These are phyloP conservation scores for Malania oleifera DNA, from an alignment of 164 flowering plant genomes.

Conservation along the genomic window DNA sequence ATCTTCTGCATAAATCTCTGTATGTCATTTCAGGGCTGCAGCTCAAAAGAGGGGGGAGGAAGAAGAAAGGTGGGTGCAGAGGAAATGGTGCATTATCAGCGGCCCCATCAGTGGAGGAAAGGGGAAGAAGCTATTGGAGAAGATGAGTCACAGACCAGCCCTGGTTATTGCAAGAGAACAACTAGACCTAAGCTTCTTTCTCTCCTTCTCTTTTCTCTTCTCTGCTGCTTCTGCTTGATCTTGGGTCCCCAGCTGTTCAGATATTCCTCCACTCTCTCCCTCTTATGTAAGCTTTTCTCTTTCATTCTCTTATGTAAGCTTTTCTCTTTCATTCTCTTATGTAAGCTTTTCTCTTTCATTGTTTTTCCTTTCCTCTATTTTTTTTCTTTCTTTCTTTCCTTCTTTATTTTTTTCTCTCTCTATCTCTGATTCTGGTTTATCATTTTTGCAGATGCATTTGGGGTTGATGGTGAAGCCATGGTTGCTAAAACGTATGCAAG, in stretches of 20 bases:
- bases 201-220: slow-evolving; percentile 46
- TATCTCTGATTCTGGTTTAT: slow-evolving; percentile 8
- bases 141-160: slow-evolving; percentile 25
- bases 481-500: slow-evolving; percentile 15
- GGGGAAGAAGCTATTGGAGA: slow-evolving; percentile 10
- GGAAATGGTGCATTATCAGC: slow-evolving; percentile 52
- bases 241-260: slow-evolving; percentile 38
- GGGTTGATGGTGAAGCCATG: slow-evolving; percentile 22
- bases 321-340: slow-evolving; percentile 4
- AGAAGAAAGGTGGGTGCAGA: no score
- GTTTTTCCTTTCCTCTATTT: slow-evolving; percentile 3
- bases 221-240: slow-evolving; percentile 49
- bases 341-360: no score
- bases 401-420: not conserved
- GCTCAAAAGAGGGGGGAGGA: no score
- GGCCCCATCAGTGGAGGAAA: slow-evolving; percentile 33
- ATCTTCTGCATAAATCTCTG: no score
- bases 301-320: not conserved
- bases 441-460: slow-evolving; percentile 49
- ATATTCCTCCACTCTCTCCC: slow-evolving; percentile 22
- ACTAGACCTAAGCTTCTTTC: slow-evolving; percentile 51
- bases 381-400: slow-evolving; percentile 7
- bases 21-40: no score
- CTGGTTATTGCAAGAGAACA: slow-evolving; percentile 36
- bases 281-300: slow-evolving; percentile 36